Conservation (phyloP, 345 rosid species). For the Salix viminalis region DNA sequence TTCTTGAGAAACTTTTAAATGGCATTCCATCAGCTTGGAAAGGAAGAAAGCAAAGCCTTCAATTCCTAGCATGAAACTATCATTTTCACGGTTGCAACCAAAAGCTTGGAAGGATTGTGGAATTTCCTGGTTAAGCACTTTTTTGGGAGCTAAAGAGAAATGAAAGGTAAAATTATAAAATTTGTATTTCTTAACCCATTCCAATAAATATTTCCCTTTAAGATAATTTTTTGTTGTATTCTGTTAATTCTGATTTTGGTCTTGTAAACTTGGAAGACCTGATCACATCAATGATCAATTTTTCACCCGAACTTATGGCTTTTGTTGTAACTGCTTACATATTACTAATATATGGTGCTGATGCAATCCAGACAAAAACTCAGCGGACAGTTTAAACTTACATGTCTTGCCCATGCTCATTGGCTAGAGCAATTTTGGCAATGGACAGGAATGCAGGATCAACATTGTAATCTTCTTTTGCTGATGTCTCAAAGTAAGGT, state of each 20-base stretch:
- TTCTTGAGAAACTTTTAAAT: background rate
- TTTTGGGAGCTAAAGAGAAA: background rate
- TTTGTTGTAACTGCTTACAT: background rate
- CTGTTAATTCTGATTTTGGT: background rate
- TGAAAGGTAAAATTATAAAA: background rate
- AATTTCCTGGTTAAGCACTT: background rate
- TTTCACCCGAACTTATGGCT: background rate
- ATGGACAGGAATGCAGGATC: constrained; percentile 75
- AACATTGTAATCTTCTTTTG: constrained; percentile 89
- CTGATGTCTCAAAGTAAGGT: constrained; percentile 90
- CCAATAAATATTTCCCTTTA: background rate
- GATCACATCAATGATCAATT: background rate
- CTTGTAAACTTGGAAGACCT: background rate
- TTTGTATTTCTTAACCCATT: background rate
- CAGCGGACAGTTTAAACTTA: constrained; percentile 33
- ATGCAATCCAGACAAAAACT: background rate
- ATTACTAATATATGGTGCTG: background rate
- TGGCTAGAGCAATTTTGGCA: constrained; percentile 80
- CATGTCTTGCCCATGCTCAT: constrained; percentile 86
- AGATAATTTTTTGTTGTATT: background rate
- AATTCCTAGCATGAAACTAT: background rate
- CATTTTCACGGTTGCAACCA: background rate
- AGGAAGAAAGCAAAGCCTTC: background rate
- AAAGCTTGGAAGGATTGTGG: background rate
- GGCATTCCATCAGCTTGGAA: background rate